Evolutionary conservation across 2,329 filamentous ascomycete genomes (phyloP).

Genomic region (Delphinella strobiligena): DNA sequence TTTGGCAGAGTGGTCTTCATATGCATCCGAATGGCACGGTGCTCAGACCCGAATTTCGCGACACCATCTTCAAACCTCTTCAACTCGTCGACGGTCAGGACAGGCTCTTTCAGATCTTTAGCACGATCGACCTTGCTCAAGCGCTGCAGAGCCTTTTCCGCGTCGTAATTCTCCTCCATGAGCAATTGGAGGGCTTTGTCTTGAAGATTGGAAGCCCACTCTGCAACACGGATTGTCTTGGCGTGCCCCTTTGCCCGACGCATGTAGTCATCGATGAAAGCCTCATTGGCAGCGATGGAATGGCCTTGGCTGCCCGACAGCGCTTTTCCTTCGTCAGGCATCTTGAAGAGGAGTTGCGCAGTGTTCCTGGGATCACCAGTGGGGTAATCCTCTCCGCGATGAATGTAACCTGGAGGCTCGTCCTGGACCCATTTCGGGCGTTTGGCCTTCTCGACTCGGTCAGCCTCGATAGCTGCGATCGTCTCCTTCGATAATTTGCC

Average conservation of each 20-base stretch:
- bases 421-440: conserved; percentile 91
- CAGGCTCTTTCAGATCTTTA: conserved; percentile 71
- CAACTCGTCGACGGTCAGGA: conserved; percentile 62
- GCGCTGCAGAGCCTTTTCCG: conserved; percentile 55
- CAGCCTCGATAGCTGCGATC: conserved; percentile 65
- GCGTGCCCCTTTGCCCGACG: conserved; percentile 52
- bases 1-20: conserved; percentile 65
- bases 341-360: conserved; percentile 65
- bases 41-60: conserved; percentile 79
- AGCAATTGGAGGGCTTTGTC: conserved; percentile 71
- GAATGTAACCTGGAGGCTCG: conserved; percentile 74
- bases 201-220: conserved; percentile 72
- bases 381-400: conserved; percentile 67
- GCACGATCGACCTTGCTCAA: conserved; percentile 56
- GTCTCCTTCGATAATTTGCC: conserved; percentile 69
- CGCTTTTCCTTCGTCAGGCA: conserved; percentile 26
- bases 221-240: conserved; percentile 55
- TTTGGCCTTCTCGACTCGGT: conserved; percentile 65
- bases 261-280: conserved; percentile 68
- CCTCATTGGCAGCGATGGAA: conserved; percentile 32
- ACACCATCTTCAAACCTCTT: conserved; percentile 91
- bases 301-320: conserved; percentile 4
- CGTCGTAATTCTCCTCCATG: conserved; percentile 58
- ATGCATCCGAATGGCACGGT: conserved; percentile 69
- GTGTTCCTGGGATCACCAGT: conserved; percentile 65